These are phyloP conservation scores for Austroboletus rostrupii DNA, from an alignment of 1,284 basidiomycete genomes.

Conservation along the genomic window DNA sequence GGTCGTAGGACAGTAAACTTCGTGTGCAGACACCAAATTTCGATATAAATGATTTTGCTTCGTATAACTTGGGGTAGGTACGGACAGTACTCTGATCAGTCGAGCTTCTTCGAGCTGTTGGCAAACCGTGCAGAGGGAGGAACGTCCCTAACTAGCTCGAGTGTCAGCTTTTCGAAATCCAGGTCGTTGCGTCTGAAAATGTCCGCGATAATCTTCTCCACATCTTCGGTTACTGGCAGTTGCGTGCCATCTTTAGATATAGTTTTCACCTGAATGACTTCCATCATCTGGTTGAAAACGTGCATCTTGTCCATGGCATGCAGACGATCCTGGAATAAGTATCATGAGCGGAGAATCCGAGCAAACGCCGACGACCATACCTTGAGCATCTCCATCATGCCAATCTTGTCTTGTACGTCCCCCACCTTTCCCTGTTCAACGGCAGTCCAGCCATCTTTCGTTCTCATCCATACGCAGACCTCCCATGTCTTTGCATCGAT, in stretches of 20 bases:
- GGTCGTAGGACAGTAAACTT: no score
- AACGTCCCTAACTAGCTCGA: conserved; percentile 19
- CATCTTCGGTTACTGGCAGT: conserved; percentile 27
- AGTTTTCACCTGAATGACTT: conserved; percentile 32
- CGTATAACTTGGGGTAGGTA: neutral
- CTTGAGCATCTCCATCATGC: conserved; percentile 30
- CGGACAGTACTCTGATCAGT: conserved; percentile 18
- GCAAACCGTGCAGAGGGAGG: conserved; percentile 20
- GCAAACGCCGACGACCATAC: conserved; percentile 8
- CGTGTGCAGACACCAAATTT: neutral
- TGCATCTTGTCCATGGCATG: conserved; percentile 28
- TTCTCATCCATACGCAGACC: conserved; percentile 32
- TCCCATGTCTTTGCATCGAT: conserved; percentile 26
- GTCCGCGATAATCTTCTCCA: conserved; percentile 30
- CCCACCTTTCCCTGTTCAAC: conserved; percentile 26
- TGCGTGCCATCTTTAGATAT: conserved; percentile 22
- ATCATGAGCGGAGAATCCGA: neutral
- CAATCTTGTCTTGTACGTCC: conserved; percentile 19
- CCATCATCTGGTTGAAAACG: conserved; percentile 32
- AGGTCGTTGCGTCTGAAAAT: conserved; percentile 31
- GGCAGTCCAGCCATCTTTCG: conserved; percentile 24
- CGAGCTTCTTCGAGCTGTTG: conserved; percentile 26
- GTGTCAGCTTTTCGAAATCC: conserved; percentile 28
- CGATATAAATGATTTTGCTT: neutral
- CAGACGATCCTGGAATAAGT: conserved; percentile 19